Evolutionary conservation across 2,329 filamentous ascomycete genomes (phyloP), one percentile per base, ranked within the genome.

Genomic region (Mycosphaerelloides madeirae): DNA sequence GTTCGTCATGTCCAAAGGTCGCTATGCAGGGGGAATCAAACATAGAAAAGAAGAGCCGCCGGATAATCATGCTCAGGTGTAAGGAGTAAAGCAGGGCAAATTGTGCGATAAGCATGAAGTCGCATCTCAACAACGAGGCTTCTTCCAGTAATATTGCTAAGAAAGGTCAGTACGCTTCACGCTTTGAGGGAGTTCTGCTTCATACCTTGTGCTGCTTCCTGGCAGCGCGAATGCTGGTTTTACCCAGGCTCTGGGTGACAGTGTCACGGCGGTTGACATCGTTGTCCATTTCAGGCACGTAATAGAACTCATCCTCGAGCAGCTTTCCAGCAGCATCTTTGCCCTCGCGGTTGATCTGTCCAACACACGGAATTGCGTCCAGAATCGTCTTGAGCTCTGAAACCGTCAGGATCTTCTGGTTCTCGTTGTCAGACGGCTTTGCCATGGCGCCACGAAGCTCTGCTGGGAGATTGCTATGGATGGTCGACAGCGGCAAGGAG

Each of bases 261-360:
- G 89, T 85, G 42, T 87, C 79, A 40, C 86, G 80, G 48, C 91
- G 80, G 62, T 84, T 80, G 52, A 83, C 78, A 62, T 97, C 89
- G 2, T 77, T 73, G 63, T 98, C 93, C 60, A 81, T 77, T 65
- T 97, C 91, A 0, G 90, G 86, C 6, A 96, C 76, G 62, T 98
- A 98, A 69, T 97, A 97, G 66, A 94, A 97, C 66, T 98, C 90
- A 72, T 87, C 94, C 74, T 98, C 91, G 1, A 98, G 78, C 6
- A 84, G 72, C 71, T 96, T 93, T 55, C 93, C 93, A 0, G 93
- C 91, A 4, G 93, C 93, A 63, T 98, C 93, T 67, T 97, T 98
- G 62, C 93, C 93, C 65, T 91, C 84, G 31, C 93, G 84, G 40
- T 78, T 76, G 58, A 98, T 95, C 65, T 93, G 84, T 36, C 93